phyloP scores from a whole-genome alignment of 2,329 filamentous ascomycete species.

The Clarireedia sp. region DNA sequence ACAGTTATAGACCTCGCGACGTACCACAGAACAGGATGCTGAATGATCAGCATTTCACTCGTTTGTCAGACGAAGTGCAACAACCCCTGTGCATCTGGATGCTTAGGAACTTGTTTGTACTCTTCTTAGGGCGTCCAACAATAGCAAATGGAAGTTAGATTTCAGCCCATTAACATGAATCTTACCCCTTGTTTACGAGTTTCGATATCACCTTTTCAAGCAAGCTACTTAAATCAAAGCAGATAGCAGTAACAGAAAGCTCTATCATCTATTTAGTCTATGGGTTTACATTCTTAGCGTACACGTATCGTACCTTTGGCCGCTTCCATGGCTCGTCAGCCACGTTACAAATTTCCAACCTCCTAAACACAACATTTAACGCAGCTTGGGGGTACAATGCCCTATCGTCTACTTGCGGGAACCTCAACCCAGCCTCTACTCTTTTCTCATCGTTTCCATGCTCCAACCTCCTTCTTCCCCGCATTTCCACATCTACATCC shows the following conservation, averaged over 20 bases:
- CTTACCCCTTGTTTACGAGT: too few species aligned
- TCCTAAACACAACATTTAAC: not conserved
- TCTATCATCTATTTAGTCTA: not conserved
- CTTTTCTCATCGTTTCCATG: not conserved
- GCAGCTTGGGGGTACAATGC: not conserved
- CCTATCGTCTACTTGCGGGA: slow-evolving; percentile 6
- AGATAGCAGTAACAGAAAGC: not conserved
- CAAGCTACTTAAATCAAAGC: too few species aligned
- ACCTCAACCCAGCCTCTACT: not conserved
- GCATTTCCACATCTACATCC: not conserved
- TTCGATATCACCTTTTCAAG: too few species aligned
- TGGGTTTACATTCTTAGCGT: slow-evolving; percentile 1
- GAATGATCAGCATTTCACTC: too few species aligned
- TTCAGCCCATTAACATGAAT: too few species aligned
- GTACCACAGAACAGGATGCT: too few species aligned
- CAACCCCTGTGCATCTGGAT: too few species aligned
- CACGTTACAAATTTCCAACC: not conserved
- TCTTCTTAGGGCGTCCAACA: too few species aligned
- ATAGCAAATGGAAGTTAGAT: too few species aligned
- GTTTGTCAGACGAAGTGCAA: too few species aligned
- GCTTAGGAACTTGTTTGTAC: too few species aligned
- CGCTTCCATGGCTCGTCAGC: not conserved
- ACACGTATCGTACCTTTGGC: slow-evolving; percentile 1
- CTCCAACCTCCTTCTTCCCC: not conserved
- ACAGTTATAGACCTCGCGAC: too few species aligned